Percentiles rank a stretch among this genome's conserved stretches.
Evolutionary conservation across 192 early-diverging fungal species (phyloP).

Genomic region (Gigaspora rosea): DNA sequence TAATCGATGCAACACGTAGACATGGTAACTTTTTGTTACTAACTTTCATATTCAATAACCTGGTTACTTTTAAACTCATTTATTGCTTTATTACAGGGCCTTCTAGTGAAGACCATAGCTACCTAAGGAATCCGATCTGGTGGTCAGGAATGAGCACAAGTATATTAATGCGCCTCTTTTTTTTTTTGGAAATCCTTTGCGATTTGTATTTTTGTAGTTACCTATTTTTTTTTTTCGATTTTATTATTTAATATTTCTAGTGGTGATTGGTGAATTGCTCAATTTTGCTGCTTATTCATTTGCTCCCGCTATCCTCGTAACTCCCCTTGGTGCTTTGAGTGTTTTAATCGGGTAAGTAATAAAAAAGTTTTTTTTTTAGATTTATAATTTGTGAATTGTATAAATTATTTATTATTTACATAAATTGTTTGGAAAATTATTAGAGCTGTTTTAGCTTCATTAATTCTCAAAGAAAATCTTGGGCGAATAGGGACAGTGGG

Average conservation of each 20-base stretch:
- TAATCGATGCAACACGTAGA: constrained; percentile 73
- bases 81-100: constrained; percentile 34
- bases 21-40: constrained; percentile 47
- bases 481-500: constrained; percentile 83
- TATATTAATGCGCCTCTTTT: constrained; percentile 36
- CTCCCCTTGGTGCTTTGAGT: constrained; percentile 88
- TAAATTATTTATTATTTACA: neutral
- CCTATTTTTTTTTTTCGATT: neutral
- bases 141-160: constrained; percentile 87
- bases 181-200: neutral
- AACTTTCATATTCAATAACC: constrained; percentile 20
- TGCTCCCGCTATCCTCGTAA: constrained; percentile 94
- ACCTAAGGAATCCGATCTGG: constrained; percentile 88
- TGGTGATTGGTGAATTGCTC: constrained; percentile 89
- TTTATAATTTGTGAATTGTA: neutral
- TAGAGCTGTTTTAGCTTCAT: constrained; percentile 80
- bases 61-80: neutral
- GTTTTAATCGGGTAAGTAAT: constrained; percentile 76
- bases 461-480: constrained; percentile 88
- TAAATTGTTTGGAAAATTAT: neutral
- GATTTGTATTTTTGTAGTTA: constrained; percentile 20
- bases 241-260: constrained; percentile 41
- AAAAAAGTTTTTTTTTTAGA: neutral
- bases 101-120: constrained; percentile 75
- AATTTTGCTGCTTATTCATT: constrained; percentile 96